Base-by-base conservation (phyloP, 257 asterid genomes). In the Scutellaria galericulata region DNA sequence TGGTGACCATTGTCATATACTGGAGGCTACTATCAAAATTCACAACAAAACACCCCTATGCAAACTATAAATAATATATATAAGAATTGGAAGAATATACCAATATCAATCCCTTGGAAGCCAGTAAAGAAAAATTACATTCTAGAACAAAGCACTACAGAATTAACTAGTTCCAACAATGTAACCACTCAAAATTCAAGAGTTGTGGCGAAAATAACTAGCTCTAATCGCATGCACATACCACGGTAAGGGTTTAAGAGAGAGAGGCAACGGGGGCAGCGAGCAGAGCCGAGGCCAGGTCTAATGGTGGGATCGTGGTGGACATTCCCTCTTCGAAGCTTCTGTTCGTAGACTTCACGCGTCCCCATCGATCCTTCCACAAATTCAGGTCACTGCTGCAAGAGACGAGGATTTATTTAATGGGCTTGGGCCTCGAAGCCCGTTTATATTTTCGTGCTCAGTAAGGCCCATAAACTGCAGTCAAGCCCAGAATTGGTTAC, bases 241-340 rank as follows among this genome's bases (percentile, higher is more conserved):
- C 91, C 84, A 90, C 89, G 4, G 82, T 86, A 52, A 14, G 85
- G 79, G 69, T 75, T 82, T 62, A 86, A 64, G 74, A 82, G 93
- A 59, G 95, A 91, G 51, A 91, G 86, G 61, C 95, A 89, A 18
- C 95, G 95, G 22, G 96, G 97, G 83, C 95, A 91, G 22, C 95
- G 90, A 54, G 93, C 84, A 12, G 90, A 78, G 60, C 96, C 95
- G 31, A 89, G 90, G 80, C 96, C 96, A 6, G 97, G 91, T 68
- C 84, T 85, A 68, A 88, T 86, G 75, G 96, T 88, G 42, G 95
- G 95, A 72, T 86, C 95, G 67, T 86, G 86, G 77, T 85, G 77
- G 74, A 88, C 84, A 79, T 88, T 85, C 44, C 95, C 93, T 6
- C 81, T 77, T 40, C 90, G 85, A 41, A 91, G 83, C 82, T 88